Evolutionary conservation across 1,284 basidiomycete species (phyloP).

Genomic region (Cryptococcus sp.): DNA sequence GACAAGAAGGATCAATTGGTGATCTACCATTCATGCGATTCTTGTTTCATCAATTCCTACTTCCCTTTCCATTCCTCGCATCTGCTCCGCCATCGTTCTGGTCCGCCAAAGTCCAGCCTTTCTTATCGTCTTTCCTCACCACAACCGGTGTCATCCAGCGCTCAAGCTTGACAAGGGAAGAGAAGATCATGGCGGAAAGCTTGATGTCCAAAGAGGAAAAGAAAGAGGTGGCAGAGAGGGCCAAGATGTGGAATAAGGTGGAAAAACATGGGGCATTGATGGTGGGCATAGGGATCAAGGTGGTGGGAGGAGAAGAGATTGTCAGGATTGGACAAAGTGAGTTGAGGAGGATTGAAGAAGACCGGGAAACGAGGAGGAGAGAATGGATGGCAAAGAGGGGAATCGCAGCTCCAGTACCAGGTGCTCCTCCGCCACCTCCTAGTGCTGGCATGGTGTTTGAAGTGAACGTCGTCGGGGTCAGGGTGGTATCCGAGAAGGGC

Average conservation of each 20-base stretch:
- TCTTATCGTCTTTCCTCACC: conserved; percentile 72
- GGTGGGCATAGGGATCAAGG: conserved; percentile 72
- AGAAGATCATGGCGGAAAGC: conserved; percentile 30
- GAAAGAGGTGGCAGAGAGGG: conserved; percentile 56
- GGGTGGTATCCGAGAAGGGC: conserved; percentile 73
- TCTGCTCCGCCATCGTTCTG: conserved; percentile 83
- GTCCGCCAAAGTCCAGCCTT: conserved; percentile 86
- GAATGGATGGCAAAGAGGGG: conserved; percentile 48
- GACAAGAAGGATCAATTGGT: conserved; percentile 19
- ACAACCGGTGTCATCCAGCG: conserved; percentile 50
- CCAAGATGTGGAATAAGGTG: conserved; percentile 63
- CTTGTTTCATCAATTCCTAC: conserved; percentile 82
- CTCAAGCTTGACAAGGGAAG: conserved; percentile 39
- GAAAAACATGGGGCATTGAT: conserved; percentile 80
- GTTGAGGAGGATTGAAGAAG: conserved; percentile 65
- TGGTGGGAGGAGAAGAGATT: conserved; percentile 76
- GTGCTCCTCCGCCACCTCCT: neutral
- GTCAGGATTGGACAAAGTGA: conserved; percentile 78
- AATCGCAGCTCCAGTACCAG: conserved; percentile 13
- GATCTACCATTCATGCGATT: conserved; percentile 84
- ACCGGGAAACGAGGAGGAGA: conserved; percentile 56
- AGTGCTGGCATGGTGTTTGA: conserved; percentile 57
- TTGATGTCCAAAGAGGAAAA: conserved; percentile 51
- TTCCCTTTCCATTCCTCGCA: conserved; percentile 88
- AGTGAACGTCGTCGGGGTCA: conserved; percentile 82